Conservation (phyloP, 305 asterid genomes). For the Plantago lanceolata region DNA sequence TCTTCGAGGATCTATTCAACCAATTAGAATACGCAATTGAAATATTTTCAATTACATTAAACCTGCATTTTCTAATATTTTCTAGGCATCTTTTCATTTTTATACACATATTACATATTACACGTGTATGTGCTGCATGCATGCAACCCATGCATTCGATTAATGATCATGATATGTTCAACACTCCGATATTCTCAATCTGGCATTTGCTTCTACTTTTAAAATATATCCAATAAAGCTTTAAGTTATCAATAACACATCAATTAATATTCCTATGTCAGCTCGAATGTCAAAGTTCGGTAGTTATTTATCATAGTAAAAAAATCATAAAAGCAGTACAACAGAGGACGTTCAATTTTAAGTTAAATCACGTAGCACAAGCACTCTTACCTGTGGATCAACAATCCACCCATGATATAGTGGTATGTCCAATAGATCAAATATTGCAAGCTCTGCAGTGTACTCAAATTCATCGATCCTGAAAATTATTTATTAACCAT, state of each 20-base stretch:
- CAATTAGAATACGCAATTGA: too few species aligned
- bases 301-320: not conserved
- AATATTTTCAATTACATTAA: not conserved
- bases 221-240: not conserved
- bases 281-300: too few species aligned
- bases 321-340: not conserved
- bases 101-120: too few species aligned
- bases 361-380: constrained; percentile 1
- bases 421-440: constrained; percentile 88
- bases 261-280: too few species aligned
- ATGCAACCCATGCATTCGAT: not conserved
- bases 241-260: not conserved
- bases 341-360: not conserved
- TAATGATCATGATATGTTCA: not conserved
- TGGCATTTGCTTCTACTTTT: not conserved
- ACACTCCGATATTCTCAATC: not conserved
- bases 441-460: constrained; percentile 92
- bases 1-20: too few species aligned
- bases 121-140: not conserved
- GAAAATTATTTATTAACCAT: too few species aligned
- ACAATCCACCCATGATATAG: constrained; percentile 98
- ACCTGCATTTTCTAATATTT: not conserved
- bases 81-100: too few species aligned
- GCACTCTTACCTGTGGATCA: constrained; percentile 77
- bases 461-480: constrained; percentile 94